phyloP scores from a whole-genome alignment of 2,329 filamentous ascomycete species.

The Ophiognomonia clavigignenti-juglandacearum region DNA sequence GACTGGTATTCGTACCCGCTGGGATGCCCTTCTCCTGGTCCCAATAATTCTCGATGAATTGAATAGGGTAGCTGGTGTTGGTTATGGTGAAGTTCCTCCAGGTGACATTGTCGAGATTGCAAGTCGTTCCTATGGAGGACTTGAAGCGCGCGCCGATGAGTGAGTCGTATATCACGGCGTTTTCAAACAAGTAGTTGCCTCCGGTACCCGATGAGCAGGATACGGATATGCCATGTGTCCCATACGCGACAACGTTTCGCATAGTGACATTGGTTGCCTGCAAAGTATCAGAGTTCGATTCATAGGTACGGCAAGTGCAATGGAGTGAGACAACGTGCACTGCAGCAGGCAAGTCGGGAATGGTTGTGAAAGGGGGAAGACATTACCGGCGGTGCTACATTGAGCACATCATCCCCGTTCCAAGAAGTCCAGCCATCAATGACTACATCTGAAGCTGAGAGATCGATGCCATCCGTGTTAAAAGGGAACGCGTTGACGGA shows the following conservation, averaged over 20 bases:
- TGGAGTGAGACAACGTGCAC: no score
- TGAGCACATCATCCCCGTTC: conserved; percentile 21
- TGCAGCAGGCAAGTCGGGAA: no score
- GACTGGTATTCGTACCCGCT: conserved; percentile 9
- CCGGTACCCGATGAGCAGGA: conserved; percentile 18
- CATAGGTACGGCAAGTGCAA: no score
- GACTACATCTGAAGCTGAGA: conserved; percentile 18
- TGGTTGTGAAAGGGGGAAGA: no score
- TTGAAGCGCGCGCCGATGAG: conserved; percentile 21
- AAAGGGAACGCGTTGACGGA: conserved; percentile 17
- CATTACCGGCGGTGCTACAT: conserved; percentile 16
- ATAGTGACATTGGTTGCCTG: conserved; percentile 19
- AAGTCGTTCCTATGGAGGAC: conserved; percentile 19
- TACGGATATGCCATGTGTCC: conserved; percentile 19
- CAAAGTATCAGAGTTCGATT: no score
- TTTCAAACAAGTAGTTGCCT: conserved; percentile 20
- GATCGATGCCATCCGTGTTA: conserved; percentile 22
- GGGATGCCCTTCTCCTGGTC: conserved; percentile 18
- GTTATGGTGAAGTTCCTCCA: conserved; percentile 20
- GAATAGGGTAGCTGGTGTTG: conserved; percentile 21
- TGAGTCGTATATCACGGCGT: conserved; percentile 18
- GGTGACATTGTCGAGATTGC: conserved; percentile 18
- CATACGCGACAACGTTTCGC: conserved; percentile 18
- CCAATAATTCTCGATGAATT: conserved; percentile 21
- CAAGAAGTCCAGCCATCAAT: conserved; percentile 19